Percentiles rank a stretch among this genome's conserved stretches.
phyloP scores from a whole-genome alignment of 371 early-diverging fungal genomes.

The Mucor irregularis region DNA sequence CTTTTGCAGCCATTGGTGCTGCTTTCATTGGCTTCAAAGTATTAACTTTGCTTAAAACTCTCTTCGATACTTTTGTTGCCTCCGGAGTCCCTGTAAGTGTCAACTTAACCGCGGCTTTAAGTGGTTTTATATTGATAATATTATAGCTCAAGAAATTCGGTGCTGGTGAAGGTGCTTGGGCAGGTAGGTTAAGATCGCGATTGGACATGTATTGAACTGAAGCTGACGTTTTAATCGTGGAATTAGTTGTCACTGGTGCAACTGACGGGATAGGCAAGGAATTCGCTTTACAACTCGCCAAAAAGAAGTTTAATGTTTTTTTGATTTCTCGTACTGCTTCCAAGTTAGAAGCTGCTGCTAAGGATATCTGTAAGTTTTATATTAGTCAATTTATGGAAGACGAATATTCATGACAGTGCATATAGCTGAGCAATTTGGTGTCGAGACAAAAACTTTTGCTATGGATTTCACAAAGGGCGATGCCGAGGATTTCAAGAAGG shows the following conservation, averaged over 20 bases:
- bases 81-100: constrained; percentile 59
- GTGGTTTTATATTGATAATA: not conserved
- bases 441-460: constrained; percentile 72
- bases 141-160: constrained; percentile 77
- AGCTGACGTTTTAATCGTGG: not conserved
- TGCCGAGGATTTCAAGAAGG: constrained; percentile 65
- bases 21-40: constrained; percentile 47
- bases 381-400: no score
- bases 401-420: not conserved
- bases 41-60: constrained; percentile 48
- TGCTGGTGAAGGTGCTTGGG: constrained; percentile 84
- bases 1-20: constrained; percentile 56
- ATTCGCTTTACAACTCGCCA: constrained; percentile 89
- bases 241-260: constrained; percentile 92
- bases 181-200: constrained; percentile 49
- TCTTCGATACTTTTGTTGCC: constrained; percentile 60
- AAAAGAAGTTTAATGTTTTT: constrained; percentile 83
- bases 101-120: not conserved
- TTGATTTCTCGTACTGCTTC: constrained; percentile 85
- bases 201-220: not conserved
- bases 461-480: constrained; percentile 83
- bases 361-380: constrained; percentile 62
- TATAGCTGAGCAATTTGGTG: constrained; percentile 49
- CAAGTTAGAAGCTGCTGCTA: constrained; percentile 82
- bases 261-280: constrained; percentile 98